Evolutionary conservation across 306 rosid species (phyloP).

Genomic region (Prunus padus): DNA sequence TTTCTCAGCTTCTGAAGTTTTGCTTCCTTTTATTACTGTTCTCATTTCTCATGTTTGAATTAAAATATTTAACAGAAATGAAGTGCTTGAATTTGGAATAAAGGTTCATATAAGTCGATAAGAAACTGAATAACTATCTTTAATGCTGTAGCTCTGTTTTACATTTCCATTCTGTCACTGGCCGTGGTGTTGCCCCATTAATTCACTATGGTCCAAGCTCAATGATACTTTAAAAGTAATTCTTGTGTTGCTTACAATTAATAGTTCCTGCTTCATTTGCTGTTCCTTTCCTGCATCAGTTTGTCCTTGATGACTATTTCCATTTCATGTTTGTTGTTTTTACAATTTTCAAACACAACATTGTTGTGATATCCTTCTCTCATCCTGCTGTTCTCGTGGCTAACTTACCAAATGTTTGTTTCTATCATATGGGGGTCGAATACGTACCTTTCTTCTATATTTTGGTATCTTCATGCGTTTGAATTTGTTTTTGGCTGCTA

Average conservation of each 20-base stretch:
- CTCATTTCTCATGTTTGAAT: not conserved
- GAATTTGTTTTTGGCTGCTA: not conserved
- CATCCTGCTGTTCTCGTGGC: not conserved
- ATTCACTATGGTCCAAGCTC: not conserved
- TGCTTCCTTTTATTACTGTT: not conserved
- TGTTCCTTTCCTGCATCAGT: not conserved
- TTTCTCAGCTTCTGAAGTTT: not conserved
- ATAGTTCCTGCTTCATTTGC: not conserved
- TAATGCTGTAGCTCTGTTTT: not conserved
- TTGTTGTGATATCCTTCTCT: not conserved
- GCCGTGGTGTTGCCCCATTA: not conserved
- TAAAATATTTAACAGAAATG: not conserved
- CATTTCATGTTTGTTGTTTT: not conserved
- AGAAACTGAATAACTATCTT: not conserved
- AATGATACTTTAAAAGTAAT: not conserved
- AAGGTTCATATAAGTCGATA: not conserved
- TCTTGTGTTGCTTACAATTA: not conserved
- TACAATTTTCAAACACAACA: not conserved
- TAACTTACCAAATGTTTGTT: not conserved
- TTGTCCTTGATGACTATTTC: not conserved
- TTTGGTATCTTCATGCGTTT: not conserved
- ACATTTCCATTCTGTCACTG: not conserved
- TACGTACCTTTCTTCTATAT: not conserved
- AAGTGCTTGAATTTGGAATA: conserved; percentile 3
- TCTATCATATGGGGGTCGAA: not conserved